Base-by-base conservation (phyloP, 2,329 filamentous ascomycete genomes). In the Colletotrichum sp. region DNA sequence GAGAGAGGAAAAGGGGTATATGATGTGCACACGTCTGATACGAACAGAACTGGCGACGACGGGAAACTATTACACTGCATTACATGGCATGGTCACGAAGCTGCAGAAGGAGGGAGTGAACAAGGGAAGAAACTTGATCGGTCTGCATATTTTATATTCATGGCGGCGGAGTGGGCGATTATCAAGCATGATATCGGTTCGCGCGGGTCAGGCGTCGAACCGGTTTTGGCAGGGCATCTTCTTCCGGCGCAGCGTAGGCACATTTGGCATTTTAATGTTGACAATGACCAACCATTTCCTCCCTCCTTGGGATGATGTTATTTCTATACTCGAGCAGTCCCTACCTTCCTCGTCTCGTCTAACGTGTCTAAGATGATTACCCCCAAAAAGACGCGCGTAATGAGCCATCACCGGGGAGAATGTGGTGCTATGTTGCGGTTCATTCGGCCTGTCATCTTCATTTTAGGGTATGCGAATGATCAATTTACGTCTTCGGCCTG, bases 161-260 rank as follows among this genome's bases (percentile, higher is more conserved):
- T 28, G 59, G 69, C 63, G 36, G 55, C 34, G 68, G 21, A 16
- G 59, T 57, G 49, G 34, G 59, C 21, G 32, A 36, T 49, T 30
- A 39, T 44, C 7, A 63, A 32, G 39, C n/a, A 57, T 49, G 55
- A 63, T 34, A 63, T 24, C 44, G 62, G 28, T 75, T 75, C n/a
- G 71, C 39, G 60, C 36, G 36, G 44, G 59, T 32, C n/a, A 32
- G 69, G 69, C 72, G 69, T 75, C 52, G 52, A 13, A n/a, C 36
- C 30, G 24, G 69, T 62, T 60, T 32, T 21, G 34, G 44, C 62
- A 21, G 21, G 49, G 36, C 39, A 67, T 72, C 16, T 55, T 59
- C 26, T 67, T 55, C 34, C 15, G 69, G 72, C 69, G 72, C 72
- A 72, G 36, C 36, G 36, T 30, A 67, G 52, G 60, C 26, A 71